Evolutionary conservation across 208 protist genomes (phyloP).

Genomic region (Perkinsela sp.): DNA sequence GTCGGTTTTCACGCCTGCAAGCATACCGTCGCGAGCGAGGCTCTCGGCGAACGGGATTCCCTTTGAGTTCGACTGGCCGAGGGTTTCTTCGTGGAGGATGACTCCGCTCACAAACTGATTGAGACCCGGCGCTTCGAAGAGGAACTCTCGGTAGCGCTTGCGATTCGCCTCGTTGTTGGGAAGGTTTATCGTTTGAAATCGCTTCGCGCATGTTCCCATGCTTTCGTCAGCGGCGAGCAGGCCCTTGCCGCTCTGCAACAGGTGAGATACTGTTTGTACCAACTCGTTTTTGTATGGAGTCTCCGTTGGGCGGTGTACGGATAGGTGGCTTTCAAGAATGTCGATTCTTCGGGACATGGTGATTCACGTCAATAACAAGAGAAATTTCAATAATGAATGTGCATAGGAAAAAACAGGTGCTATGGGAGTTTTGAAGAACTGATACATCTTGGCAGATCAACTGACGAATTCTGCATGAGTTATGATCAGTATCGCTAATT

Average conservation of each 20-base stretch:
- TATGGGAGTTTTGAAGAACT: too few species aligned
- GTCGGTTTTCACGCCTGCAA: slow-evolving; percentile 83
- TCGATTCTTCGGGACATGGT: slow-evolving; percentile 28
- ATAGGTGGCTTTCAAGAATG: slow-evolving; percentile 38
- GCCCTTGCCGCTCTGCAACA: slow-evolving; percentile 67
- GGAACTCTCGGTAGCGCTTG: slow-evolving; percentile 68
- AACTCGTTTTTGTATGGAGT: slow-evolving; percentile 39
- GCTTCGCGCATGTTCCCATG: slow-evolving; percentile 73
- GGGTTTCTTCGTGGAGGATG: slow-evolving; percentile 84
- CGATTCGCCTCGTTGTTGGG: slow-evolving; percentile 77
- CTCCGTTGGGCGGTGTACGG: slow-evolving; percentile 37
- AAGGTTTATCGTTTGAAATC: slow-evolving; percentile 70
- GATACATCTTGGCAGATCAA: neutral
- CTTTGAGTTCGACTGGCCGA: slow-evolving; percentile 58
- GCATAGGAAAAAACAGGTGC: too few species aligned
- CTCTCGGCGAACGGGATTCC: slow-evolving; percentile 57
- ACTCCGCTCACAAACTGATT: slow-evolving; percentile 77
- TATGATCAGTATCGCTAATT: neutral
- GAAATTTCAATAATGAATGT: too few species aligned
- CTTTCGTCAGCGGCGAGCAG: slow-evolving; percentile 85
- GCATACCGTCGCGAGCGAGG: slow-evolving; percentile 38
- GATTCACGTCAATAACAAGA: too few species aligned
- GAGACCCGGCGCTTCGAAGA: slow-evolving; percentile 27
- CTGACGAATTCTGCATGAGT: neutral
- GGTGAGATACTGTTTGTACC: slow-evolving; percentile 21